Evolutionary conservation across 1,284 basidiomycete genomes (phyloP).

Genomic region (Leccinum pachyderme): DNA sequence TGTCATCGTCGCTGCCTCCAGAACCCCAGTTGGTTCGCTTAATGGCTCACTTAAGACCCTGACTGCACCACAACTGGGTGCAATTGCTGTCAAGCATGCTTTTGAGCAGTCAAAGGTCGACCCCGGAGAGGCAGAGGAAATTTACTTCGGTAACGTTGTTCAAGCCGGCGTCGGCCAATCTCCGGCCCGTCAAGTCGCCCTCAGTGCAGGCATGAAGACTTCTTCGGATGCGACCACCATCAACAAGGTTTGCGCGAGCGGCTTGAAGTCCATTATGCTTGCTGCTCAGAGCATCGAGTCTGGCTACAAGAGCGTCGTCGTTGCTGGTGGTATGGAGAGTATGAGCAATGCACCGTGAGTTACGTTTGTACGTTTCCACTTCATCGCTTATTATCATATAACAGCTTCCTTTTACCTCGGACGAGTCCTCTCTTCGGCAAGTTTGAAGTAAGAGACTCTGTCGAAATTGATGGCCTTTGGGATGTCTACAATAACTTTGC

Average conservation of each 20-base stretch:
- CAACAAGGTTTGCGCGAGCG: constrained; percentile 98
- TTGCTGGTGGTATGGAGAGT: constrained; percentile 96
- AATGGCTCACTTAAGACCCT: constrained; percentile 88
- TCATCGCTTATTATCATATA: constrained; percentile 5
- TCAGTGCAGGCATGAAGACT: constrained; percentile 79
- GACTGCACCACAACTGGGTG: constrained; percentile 90
- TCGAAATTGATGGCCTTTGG: constrained; percentile 93
- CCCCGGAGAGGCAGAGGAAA: constrained; percentile 84
- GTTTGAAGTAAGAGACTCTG: constrained; percentile 82
- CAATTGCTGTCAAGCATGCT: constrained; percentile 87
- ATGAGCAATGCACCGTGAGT: constrained; percentile 95
- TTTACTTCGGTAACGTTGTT: constrained; percentile 96
- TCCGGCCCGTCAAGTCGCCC: constrained; percentile 92
- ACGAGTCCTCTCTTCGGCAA: constrained; percentile 88
- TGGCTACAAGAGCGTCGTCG: constrained; percentile 85
- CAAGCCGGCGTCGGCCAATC: constrained; percentile 96
- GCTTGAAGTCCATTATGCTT: constrained; percentile 92
- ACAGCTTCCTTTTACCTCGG: constrained; percentile 89
- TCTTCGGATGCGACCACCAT: constrained; percentile 96
- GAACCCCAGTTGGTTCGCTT: constrained; percentile 94
- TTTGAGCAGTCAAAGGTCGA: constrained; percentile 79
- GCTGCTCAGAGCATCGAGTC: constrained; percentile 88
- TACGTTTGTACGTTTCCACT: not conserved
- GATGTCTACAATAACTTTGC: constrained; percentile 95
- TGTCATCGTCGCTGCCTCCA: constrained; percentile 92